Conservation (phyloP, 1,284 basidiomycete species). For the Hypsizygus ulmarius region DNA sequence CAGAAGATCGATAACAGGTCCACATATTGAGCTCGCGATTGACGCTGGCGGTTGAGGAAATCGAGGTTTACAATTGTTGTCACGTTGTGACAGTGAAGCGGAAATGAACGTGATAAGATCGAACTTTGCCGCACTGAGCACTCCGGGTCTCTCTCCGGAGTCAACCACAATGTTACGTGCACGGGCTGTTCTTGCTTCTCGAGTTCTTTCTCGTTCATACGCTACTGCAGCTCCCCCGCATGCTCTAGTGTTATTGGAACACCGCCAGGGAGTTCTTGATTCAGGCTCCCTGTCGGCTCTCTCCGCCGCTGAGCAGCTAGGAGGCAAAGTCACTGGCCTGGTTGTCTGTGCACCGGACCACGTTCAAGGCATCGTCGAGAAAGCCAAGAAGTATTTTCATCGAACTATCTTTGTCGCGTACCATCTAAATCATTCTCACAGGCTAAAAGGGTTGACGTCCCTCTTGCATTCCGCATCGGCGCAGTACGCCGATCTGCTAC, state of each 20-base stretch:
- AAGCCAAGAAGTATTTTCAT: conserved; percentile 72
- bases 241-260: conserved; percentile 23
- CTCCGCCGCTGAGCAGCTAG: conserved; percentile 84
- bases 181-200: conserved; percentile 14
- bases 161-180: conserved; percentile 18
- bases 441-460: conserved; percentile 46
- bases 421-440: conserved; percentile 22
- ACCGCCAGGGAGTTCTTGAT: conserved; percentile 21
- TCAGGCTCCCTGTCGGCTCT: conserved; percentile 34
- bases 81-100: conserved; percentile 54
- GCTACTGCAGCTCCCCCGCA: conserved; percentile 20
- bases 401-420: conserved; percentile 10
- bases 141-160: not conserved
- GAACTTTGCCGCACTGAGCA: conserved; percentile 13
- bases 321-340: conserved; percentile 86
- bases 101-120: conserved; percentile 16
- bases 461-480: conserved; percentile 51
- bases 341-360: conserved; percentile 76
- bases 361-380: conserved; percentile 67
- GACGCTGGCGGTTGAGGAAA: no score
- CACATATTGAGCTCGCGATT: conserved; percentile 42
- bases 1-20: conserved; percentile 3
- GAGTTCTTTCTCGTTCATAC: conserved; percentile 21
- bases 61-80: no score
- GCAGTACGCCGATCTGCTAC: conserved; percentile 48